These are phyloP conservation scores for Aciculoconidium aculeatum DNA, from an alignment of 805 yeast species.

Conservation along the genomic window DNA sequence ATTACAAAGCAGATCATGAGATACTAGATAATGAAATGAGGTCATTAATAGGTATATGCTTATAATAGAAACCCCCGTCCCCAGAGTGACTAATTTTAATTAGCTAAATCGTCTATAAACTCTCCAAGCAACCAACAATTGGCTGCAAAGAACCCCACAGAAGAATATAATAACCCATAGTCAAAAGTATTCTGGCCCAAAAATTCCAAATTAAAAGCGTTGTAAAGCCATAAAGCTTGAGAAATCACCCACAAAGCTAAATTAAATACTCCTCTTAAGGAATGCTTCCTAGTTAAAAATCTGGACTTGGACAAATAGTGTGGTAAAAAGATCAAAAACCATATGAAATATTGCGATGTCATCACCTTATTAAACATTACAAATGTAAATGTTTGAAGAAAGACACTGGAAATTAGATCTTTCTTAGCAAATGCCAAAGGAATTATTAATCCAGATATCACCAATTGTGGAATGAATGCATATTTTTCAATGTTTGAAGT, in stretches of 20 bases:
- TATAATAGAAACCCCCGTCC: too few species aligned
- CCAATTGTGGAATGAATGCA: constrained; percentile 82
- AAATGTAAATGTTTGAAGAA: constrained; percentile 39
- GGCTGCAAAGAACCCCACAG: constrained; percentile 52
- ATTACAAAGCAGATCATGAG: too few species aligned
- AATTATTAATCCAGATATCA: constrained; percentile 50
- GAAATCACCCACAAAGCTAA: constrained; percentile 57
- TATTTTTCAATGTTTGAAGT: constrained; percentile 38
- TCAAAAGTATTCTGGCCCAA: constrained; percentile 61
- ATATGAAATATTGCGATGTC: constrained; percentile 92
- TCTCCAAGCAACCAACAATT: constrained; percentile 58
- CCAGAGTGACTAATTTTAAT: too few species aligned
- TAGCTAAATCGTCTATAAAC: constrained; percentile 36
- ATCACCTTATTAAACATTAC: constrained; percentile 51
- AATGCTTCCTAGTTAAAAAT: constrained; percentile 13
- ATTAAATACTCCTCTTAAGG: constrained; percentile 35
- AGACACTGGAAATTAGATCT: constrained; percentile 29
- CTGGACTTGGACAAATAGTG: constrained; percentile 50
- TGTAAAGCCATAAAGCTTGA: constrained; percentile 74
- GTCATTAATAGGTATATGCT: too few species aligned
- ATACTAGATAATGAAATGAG: too few species aligned
- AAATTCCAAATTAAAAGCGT: constrained; percentile 78
- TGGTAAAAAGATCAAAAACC: constrained; percentile 88
- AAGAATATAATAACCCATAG: constrained; percentile 50
- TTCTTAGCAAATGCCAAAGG: constrained; percentile 42